These are phyloP conservation scores for Kluyveromyces dobzhanskii DNA, from an alignment of 805 yeast genomes.

Conservation along the genomic window DNA sequence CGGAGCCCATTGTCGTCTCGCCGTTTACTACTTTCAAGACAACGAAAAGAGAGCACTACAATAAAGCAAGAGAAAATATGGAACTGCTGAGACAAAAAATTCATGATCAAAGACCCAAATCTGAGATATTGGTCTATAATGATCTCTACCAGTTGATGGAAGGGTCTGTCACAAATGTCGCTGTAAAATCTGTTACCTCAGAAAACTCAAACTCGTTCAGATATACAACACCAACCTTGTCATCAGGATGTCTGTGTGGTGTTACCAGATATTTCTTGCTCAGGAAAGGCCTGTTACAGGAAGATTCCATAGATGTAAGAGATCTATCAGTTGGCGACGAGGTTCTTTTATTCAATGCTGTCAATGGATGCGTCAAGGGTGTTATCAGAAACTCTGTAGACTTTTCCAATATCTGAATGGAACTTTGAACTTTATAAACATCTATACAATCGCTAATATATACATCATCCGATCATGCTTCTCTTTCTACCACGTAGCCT, in stretches of 20 bases:
- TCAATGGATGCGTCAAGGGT: slow-evolving; percentile 71
- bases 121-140: slow-evolving; percentile 70
- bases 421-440: not conserved
- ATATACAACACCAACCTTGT: slow-evolving; percentile 79
- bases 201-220: slow-evolving; percentile 24
- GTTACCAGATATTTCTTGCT: slow-evolving; percentile 63
- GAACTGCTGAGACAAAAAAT: slow-evolving; percentile 23
- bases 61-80: slow-evolving; percentile 46
- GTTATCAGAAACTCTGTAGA: slow-evolving; percentile 27
- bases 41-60: slow-evolving; percentile 58
- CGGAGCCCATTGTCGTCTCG: slow-evolving; percentile 43
- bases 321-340: slow-evolving; percentile 59
- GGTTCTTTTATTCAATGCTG: slow-evolving; percentile 69
- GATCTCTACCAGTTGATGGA: slow-evolving; percentile 57
- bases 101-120: slow-evolving; percentile 9
- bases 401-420: not conserved
- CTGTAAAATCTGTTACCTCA: slow-evolving; percentile 33
- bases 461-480: slow-evolving; percentile 83
- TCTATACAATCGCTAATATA: not conserved
- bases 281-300: slow-evolving; percentile 43
- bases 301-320: slow-evolving; percentile 35
- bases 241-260: slow-evolving; percentile 80
- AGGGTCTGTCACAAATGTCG: slow-evolving; percentile 77
- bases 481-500: slow-evolving; percentile 90
- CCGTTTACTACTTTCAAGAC: slow-evolving; percentile 88